Base-by-base conservation (phyloP, 169 alveolate genomes). In the Plasmodium blacklocki region DNA sequence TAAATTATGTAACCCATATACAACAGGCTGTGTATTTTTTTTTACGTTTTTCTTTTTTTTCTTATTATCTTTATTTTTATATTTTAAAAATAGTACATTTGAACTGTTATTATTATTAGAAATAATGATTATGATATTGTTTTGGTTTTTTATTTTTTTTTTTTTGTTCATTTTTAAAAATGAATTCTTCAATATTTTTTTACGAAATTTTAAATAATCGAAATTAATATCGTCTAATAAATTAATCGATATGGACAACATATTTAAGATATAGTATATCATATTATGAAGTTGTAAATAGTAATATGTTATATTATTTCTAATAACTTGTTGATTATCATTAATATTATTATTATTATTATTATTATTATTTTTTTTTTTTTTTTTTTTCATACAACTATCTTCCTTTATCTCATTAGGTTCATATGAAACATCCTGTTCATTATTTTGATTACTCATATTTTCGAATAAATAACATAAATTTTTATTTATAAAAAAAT, bases 201-300 rank as follows among this genome's bases (percentile, higher is more conserved):
- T 49, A 49, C 85, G 52, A 60, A 56, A 19, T 15, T 63, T 80
- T 12, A 4, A 9, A 18, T 68, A 80, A 80, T 68, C 43, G n/a
- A 80, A 80, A 39, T 80, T 68, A 14, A 23, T 39, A 18, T 68
- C 66, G 15, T 56, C 29, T 63, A 80, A 58, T n/a, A 58, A 15
- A 12, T 71, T 68, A 47, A 14, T 15, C 5, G 90, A 67, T 80
- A 80, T 62, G 14, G 11, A 47, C 11, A 26, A 74, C 21, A 80
- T 29, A 18, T 66, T 54, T 14, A 39, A 21, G 26, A 70, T 32
- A 8, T 68, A 15, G 6, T 9, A 19, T 18, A 80, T 66, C 19
- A 80, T 26, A 14, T 49, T 68, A 52, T 68, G 23, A 18, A 80
- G 19, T 19, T 21, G 43, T 52, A 15, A 21, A 56, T 56, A 32